phyloP scores from a whole-genome alignment of 768 basidiomycete genomes.

The Gymnopilus junonius region DNA sequence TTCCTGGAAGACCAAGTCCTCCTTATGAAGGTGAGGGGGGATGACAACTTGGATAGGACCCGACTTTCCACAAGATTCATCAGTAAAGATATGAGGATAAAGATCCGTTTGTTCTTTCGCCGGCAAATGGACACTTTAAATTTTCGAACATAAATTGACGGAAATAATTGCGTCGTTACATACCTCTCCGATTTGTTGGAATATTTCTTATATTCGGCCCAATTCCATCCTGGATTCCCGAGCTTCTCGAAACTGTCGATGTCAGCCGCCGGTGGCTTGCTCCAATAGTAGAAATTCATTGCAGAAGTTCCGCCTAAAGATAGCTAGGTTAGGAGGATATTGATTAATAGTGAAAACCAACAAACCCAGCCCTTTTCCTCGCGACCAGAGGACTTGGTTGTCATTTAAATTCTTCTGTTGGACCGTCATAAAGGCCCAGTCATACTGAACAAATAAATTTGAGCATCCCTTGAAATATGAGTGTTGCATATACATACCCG shows the following conservation, averaged over 20 bases:
- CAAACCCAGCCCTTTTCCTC: constrained; percentile 38
- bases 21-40: constrained; percentile 25
- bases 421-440: constrained; percentile 39
- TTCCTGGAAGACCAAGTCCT: constrained; percentile 28
- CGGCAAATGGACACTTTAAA: constrained; percentile 31
- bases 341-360: no score
- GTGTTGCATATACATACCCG: constrained; percentile 20
- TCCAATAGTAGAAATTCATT: constrained; percentile 47
- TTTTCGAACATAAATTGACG: no score
- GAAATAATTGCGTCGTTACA: neutral
- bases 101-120: constrained; percentile 25
- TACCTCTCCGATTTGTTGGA: constrained; percentile 44
- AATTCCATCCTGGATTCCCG: constrained; percentile 62
- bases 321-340: no score
- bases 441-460: constrained; percentile 26
- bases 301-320: constrained; percentile 52
- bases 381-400: constrained; percentile 28
- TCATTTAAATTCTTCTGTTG: constrained; percentile 33
- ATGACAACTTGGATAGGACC: constrained; percentile 34
- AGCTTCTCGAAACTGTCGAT: constrained; percentile 46
- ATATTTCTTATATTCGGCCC: constrained; percentile 45
- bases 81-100: constrained; percentile 31
- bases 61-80: constrained; percentile 24
- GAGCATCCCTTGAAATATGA: neutral
- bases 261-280: constrained; percentile 34